These are phyloP conservation scores for Paraphaeosphaeria minitans DNA, from an alignment of 2,329 filamentous ascomycete genomes.

Conservation along the genomic window DNA sequence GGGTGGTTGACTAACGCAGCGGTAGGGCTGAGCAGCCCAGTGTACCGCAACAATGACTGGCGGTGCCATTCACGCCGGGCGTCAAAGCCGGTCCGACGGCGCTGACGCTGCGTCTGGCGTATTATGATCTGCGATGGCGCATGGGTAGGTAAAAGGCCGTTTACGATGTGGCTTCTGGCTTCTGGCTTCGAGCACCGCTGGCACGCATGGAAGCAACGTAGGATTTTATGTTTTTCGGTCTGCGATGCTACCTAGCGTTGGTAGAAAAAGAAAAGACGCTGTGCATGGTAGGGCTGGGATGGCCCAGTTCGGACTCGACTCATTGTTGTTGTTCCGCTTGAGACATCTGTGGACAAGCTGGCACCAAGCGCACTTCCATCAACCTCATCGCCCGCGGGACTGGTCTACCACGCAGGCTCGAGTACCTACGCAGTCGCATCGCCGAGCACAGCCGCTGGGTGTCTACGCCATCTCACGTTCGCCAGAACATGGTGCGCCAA, in stretches of 20 bases:
- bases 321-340: background rate
- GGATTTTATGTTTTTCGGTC: background rate
- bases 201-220: conserved; percentile 10
- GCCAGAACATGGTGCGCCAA: conserved; percentile 3
- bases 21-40: background rate
- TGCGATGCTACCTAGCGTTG: background rate
- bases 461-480: conserved; percentile 6
- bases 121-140: background rate
- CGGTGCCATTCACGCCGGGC: background rate
- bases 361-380: background rate
- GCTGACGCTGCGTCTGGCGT: background rate
- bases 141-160: background rate
- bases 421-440: conserved; percentile 5
- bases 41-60: background rate
- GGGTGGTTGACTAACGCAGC: background rate
- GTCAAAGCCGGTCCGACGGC: background rate
- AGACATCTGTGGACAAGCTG: background rate
- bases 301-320: background rate
- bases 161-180: conserved; percentile 3
- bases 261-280: background rate
- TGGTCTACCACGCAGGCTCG: background rate
- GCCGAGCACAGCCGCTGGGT: background rate
- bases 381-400: background rate
- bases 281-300: background rate
- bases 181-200: background rate